Percentiles rank a stretch among this genome's conserved stretches.
Conservation (phyloP, 176 grass and related monocot genomes). For the Aegilops sharonensis region DNA sequence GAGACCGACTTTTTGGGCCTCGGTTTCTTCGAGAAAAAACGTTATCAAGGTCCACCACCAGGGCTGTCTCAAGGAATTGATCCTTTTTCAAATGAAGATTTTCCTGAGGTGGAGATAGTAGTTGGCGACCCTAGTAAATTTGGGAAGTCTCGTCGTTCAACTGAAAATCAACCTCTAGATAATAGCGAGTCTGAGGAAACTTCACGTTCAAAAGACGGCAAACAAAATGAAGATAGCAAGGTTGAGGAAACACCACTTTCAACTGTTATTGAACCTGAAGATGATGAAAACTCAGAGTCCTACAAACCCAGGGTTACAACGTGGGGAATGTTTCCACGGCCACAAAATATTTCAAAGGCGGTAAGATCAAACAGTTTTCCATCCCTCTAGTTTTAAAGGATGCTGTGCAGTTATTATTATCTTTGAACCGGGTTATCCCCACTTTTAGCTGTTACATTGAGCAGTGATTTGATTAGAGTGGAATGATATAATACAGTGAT, state of each 20-base stretch:
- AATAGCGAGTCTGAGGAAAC: neutral
- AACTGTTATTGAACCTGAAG: conserved; percentile 17
- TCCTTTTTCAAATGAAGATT: conserved; percentile 31
- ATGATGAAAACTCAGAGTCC: conserved; percentile 22
- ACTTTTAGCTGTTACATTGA: neutral
- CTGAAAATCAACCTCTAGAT: conserved; percentile 32
- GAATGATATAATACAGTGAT: neutral
- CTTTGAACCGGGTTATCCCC: neutral
- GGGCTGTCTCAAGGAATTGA: conserved; percentile 34
- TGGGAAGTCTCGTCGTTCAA: conserved; percentile 12
- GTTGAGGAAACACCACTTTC: conserved; percentile 24
- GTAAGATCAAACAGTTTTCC: conserved; percentile 28
- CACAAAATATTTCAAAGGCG: conserved; percentile 58
- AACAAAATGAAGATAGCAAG: conserved; percentile 26
- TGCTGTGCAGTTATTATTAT: neutral
- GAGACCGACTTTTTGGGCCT: conserved; percentile 53
- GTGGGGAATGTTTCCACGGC: conserved; percentile 54
- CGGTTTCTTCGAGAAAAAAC: conserved; percentile 53
- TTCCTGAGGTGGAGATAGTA: conserved; percentile 58
- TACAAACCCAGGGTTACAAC: conserved; percentile 48
- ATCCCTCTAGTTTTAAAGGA: neutral
- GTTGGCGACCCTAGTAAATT: conserved; percentile 49
- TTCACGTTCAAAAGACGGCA: conserved; percentile 19
- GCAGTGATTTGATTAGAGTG: neutral
- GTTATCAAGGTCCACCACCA: conserved; percentile 43